These are phyloP conservation scores for Cladophialophora carrionii DNA, from an alignment of 2,329 filamentous ascomycete genomes.

Conservation along the genomic window DNA sequence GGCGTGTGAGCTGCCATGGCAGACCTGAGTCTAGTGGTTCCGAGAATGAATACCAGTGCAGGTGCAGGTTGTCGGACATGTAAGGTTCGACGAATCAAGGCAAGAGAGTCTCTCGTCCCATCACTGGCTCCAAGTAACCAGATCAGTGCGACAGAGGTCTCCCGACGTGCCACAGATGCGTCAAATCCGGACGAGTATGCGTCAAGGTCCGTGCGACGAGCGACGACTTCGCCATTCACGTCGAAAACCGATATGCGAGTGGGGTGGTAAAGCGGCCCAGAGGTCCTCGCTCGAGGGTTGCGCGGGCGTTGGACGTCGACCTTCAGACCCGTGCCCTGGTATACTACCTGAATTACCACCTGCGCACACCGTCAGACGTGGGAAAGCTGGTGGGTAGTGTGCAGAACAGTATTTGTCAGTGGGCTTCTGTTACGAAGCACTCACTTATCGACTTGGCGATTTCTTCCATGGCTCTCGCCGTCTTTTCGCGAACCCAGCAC, in stretches of 20 bases:
- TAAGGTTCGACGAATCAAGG: conserved; percentile 41
- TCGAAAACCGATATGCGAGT: conserved; percentile 42
- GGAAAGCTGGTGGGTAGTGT: conserved; percentile 28
- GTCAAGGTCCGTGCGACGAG: conserved; percentile 19
- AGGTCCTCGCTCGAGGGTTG: conserved; percentile 41
- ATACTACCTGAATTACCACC: conserved; percentile 40
- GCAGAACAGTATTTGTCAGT: conserved; percentile 28
- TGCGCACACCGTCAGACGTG: conserved; percentile 30
- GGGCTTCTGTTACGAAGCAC: conserved; percentile 19
- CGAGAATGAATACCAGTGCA: neutral
- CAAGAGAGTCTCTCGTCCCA: conserved; percentile 15
- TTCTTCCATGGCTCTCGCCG: conserved; percentile 40
- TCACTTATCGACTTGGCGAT: conserved; percentile 41
- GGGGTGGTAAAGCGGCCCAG: conserved; percentile 42
- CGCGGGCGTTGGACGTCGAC: conserved; percentile 32
- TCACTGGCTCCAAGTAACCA: neutral
- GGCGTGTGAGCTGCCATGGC: neutral
- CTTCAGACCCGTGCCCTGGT: conserved; percentile 38
- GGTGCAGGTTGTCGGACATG: conserved; percentile 40
- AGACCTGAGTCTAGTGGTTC: neutral
- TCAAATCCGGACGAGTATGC: conserved; percentile 38
- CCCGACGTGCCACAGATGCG: conserved; percentile 39
- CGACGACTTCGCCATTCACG: conserved; percentile 34
- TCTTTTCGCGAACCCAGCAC: conserved; percentile 39
- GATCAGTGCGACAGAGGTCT: conserved; percentile 39